These are phyloP conservation scores for Conringia planisiliqua DNA, from an alignment of 345 rosid genomes.

Conservation along the genomic window DNA sequence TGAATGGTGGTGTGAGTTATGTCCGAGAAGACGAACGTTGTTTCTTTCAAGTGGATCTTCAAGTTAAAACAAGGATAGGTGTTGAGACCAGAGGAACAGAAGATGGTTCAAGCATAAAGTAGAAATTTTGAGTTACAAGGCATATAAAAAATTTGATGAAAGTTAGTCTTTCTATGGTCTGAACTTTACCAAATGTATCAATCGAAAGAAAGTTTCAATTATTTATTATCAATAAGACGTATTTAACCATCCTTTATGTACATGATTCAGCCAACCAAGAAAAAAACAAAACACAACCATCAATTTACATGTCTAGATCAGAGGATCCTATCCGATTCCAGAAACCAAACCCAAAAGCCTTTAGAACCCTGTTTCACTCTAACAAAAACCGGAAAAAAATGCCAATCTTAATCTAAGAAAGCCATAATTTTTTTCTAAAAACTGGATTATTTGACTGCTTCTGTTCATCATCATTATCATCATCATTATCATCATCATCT, in stretches of 20 bases:
- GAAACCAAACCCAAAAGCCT: not conserved
- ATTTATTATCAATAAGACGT: constrained; percentile 10
- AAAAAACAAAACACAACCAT: not conserved
- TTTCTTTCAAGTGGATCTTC: constrained; percentile 53
- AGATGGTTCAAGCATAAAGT: constrained; percentile 15
- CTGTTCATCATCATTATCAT: constrained; percentile 4
- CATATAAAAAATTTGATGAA: not conserved
- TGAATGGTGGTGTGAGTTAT: constrained; percentile 61
- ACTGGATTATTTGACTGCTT: not conserved
- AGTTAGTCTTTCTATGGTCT: not conserved
- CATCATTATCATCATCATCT: constrained; percentile 14
- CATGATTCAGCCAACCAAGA: not conserved
- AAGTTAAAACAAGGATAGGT: constrained; percentile 39
- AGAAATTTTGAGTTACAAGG: constrained; percentile 9
- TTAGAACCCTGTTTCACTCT: not conserved
- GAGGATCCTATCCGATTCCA: not conserved
- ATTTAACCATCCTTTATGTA: not conserved
- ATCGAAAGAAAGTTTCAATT: not conserved
- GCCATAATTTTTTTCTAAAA: too few relatives aligned
- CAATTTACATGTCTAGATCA: constrained; percentile 9
- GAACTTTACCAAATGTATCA: not conserved
- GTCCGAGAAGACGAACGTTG: constrained; percentile 47
- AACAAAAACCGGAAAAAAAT: not conserved
- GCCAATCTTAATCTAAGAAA: not conserved
- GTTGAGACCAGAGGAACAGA: constrained; percentile 10